Conservation (phyloP, 208 protist genomes). For the Phytomonas sp. region DNA sequence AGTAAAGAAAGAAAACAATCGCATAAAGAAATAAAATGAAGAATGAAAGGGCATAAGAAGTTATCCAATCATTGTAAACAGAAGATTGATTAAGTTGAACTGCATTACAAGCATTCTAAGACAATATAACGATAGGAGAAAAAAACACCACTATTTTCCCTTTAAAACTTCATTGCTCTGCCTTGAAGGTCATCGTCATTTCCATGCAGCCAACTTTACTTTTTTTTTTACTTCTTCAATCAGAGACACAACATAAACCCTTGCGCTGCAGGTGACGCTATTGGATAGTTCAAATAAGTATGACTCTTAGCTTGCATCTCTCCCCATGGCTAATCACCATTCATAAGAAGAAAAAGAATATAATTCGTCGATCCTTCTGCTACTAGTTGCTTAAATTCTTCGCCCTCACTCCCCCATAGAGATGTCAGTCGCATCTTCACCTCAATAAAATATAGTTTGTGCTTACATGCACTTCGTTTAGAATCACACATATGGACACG, state of each 20-base stretch:
- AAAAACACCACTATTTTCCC: neutral
- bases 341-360: neutral
- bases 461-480: neutral
- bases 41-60: neutral
- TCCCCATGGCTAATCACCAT: neutral
- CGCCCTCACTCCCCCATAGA: neutral
- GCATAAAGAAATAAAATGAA: neutral
- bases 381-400: neutral
- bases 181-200: neutral
- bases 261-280: neutral
- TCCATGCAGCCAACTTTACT: neutral
- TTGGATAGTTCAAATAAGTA: neutral
- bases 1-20: neutral
- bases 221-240: neutral
- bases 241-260: neutral
- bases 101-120: neutral
- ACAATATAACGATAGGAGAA: neutral
- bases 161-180: neutral
- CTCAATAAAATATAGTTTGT: neutral
- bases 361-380: neutral
- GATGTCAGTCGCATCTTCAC: neutral
- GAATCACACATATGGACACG: neutral
- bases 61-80: neutral
- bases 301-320: neutral
- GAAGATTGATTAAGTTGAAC: neutral